Percentiles rank a stretch among this genome's conserved stretches.
Conservation (phyloP, 2,329 filamentous ascomycete species). For the Fusarium incarnatum region DNA sequence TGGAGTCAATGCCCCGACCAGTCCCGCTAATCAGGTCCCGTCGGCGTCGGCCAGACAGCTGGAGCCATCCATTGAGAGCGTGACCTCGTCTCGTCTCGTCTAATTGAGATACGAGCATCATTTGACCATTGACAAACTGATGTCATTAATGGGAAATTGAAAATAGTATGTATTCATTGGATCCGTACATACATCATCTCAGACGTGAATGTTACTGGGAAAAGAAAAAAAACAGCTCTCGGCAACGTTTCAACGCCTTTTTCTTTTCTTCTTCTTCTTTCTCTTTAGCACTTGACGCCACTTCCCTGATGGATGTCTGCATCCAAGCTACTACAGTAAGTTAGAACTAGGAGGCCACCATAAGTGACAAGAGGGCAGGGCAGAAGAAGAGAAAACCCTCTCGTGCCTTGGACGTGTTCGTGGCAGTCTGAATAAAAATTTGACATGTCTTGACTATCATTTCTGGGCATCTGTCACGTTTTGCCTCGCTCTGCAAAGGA, state of each 20-base stretch:
- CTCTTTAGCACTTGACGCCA: constrained; percentile 19
- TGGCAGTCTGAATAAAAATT: not conserved
- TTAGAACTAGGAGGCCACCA: not conserved
- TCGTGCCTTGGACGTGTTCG: not conserved
- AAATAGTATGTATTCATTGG: not conserved
- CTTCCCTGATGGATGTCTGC: constrained; percentile 21
- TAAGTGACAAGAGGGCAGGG: not conserved
- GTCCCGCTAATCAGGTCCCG: not conserved
- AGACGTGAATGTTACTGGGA: not conserved
- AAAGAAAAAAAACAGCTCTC: not conserved
- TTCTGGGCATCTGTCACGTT: constrained; percentile 34
- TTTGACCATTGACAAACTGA: constrained; percentile 30
- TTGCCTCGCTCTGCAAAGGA: constrained; percentile 20
- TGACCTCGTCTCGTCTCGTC: constrained; percentile 17
- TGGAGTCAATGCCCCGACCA: not conserved
- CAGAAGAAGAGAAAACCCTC: not conserved
- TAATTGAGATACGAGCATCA: constrained; percentile 25
- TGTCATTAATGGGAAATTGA: constrained; percentile 28
- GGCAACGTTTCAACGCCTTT: constrained; percentile 24
- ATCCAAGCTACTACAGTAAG: too few relatives aligned
- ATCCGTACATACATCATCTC: not conserved
- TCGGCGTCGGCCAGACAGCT: constrained; percentile 11
- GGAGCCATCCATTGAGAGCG: not conserved
- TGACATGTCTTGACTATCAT: constrained; percentile 2
- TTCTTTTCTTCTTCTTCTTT: not conserved